Evolutionary conservation across 2,329 filamentous ascomycete species (phyloP), one percentile per base, ranked within the genome.

Genomic region (Phialocephala sp.): DNA sequence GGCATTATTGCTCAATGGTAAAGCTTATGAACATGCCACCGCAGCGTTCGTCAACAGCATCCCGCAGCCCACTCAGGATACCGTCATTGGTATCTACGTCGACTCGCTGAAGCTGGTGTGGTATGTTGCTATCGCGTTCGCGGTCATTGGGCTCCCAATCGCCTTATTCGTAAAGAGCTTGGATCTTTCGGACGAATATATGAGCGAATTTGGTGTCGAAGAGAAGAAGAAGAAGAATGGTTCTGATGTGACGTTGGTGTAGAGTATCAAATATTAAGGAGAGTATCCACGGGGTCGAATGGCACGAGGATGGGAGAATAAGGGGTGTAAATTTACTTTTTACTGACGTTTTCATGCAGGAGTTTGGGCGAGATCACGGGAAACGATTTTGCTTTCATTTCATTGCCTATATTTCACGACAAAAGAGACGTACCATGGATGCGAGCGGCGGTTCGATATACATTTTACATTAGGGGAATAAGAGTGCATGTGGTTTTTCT

Each of bases 181-280:
- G 14, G 43, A 58, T 52, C 32, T 65, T 59, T 62, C 37, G 22
- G 47, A 39, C 59, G 39, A 18, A 6, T 43, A 61, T 27, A 52
- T 60, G 27, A 58, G 57, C 22, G 63, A 65, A 14, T 65, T 65
- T 62, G 63, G 63, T 14, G 62, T 65, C 50, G 59, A 65, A 54
- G 63, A 65, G 52, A 65, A 65, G 64, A 66, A 60, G 60, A 66
- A 59, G 45, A 22, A 9, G 14, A 37, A 32, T 14, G 41, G 20
- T n/a, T n/a, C n/a, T n/a, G n/a, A n/a, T n/a, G n/a, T n/a, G n/a
- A n/a, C n/a, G n/a, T n/a, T n/a, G n/a, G n/a, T n/a, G n/a, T n/a
- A n/a, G n/a, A n/a, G n/a, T n/a, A n/a, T n/a, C n/a, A n/a, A n/a
- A n/a, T n/a, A n/a, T n/a, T n/a, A n/a, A n/a, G n/a, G n/a, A n/a